Evolutionary conservation across 495 filamentous ascomycete species (phyloP).

Genomic region (Penicillium paxilli): DNA sequence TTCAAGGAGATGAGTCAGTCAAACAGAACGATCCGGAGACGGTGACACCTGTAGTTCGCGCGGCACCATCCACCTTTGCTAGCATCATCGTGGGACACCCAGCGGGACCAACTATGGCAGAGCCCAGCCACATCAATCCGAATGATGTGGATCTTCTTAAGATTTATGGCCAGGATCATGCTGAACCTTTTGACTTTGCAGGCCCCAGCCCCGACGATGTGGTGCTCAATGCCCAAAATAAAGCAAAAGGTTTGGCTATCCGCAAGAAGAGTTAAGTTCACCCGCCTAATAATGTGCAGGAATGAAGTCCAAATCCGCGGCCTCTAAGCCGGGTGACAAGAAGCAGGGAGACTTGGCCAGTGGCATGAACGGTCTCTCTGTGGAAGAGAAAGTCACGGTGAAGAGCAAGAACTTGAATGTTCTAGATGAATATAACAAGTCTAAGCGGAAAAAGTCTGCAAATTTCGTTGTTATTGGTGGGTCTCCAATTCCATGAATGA

Average conservation of each 20-base stretch:
- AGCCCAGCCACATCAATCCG: conserved; percentile 40
- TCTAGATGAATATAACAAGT: conserved; percentile 73
- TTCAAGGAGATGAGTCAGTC: neutral
- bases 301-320: conserved; percentile 48
- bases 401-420: conserved; percentile 90
- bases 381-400: conserved; percentile 69
- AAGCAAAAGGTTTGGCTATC: conserved; percentile 75
- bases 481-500: conserved; percentile 12
- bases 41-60: conserved; percentile 29
- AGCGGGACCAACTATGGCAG: conserved; percentile 29
- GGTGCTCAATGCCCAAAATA: conserved; percentile 77
- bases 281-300: conserved; percentile 46
- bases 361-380: conserved; percentile 58
- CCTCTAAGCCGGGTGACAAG: conserved; percentile 41
- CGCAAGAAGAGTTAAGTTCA: conserved; percentile 41
- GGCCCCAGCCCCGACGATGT: conserved; percentile 94
- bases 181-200: conserved; percentile 69
- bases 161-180: conserved; percentile 46
- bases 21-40: conserved; percentile 14
- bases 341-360: conserved; percentile 43
- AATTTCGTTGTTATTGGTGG: conserved; percentile 95
- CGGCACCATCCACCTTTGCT: conserved; percentile 67
- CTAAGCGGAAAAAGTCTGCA: conserved; percentile 73
- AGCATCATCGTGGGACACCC: conserved; percentile 59
- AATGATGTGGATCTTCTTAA: conserved; percentile 51